These are phyloP conservation scores for Coniochaeta prunicola DNA, from an alignment of 2,329 filamentous ascomycete genomes.

Conservation along the genomic window DNA sequence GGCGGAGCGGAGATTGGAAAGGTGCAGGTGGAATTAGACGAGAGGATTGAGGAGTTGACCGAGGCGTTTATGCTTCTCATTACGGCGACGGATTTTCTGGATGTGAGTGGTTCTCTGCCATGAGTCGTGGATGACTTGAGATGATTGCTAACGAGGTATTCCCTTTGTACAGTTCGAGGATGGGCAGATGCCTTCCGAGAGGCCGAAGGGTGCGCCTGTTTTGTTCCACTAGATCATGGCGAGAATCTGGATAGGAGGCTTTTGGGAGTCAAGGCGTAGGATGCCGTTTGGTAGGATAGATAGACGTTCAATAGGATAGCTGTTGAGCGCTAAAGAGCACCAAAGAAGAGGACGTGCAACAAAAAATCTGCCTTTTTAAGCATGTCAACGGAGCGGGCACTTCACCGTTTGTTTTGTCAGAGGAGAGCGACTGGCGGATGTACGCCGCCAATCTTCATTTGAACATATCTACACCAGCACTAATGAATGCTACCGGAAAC, in stretches of 20 bases:
- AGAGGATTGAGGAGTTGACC: conserved; percentile 67
- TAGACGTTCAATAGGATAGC: not conserved
- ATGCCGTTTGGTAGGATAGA: not conserved
- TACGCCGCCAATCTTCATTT: not conserved
- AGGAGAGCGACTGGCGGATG: not conserved
- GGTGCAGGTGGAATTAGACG: conserved; percentile 36
- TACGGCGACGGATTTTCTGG: conserved; percentile 73
- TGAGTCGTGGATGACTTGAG: not conserved
- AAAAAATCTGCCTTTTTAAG: not conserved
- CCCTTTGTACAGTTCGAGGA: conserved; percentile 11
- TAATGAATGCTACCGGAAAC: not conserved
- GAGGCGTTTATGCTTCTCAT: conserved; percentile 82
- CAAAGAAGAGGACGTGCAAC: not conserved
- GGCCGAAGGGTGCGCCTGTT: conserved; percentile 6
- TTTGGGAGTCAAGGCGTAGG: not conserved
- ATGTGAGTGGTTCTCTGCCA: conserved; percentile 49
- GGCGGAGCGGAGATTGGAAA: not conserved
- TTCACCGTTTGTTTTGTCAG: not conserved
- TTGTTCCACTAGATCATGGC: conserved; percentile 3
- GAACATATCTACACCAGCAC: not conserved
- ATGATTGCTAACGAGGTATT: not conserved
- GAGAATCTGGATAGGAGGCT: not conserved
- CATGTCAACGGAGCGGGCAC: too few species aligned
- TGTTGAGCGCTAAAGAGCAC: not conserved
- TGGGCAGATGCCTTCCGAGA: conserved; percentile 14